Evolutionary conservation across 2,329 filamentous ascomycete genomes (phyloP).

Genomic region (Colletotrichum filicis): DNA sequence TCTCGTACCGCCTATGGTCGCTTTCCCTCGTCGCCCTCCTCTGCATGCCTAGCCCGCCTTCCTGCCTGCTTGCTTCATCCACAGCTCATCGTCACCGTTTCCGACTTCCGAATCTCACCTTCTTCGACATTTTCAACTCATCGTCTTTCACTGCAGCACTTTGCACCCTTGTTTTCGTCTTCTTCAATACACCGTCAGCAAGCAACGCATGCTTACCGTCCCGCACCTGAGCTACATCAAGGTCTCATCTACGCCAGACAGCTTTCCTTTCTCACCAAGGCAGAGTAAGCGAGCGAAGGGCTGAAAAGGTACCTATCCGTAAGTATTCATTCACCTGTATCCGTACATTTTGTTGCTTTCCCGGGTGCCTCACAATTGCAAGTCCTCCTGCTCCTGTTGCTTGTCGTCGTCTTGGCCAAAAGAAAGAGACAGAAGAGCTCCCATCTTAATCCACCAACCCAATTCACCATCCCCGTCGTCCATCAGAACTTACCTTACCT

Average conservation of each 20-base stretch:
- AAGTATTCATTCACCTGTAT: neutral
- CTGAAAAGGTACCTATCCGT: neutral
- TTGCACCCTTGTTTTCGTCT: neutral
- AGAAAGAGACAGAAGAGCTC: neutral
- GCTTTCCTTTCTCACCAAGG: neutral
- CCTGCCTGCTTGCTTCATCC: neutral
- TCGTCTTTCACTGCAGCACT: neutral
- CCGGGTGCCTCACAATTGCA: neutral
- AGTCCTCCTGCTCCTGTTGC: neutral
- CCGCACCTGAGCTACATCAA: neutral
- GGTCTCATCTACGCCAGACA: neutral
- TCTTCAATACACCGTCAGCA: neutral
- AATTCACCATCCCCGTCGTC: neutral
- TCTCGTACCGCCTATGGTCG: neutral
- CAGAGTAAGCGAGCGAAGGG: neutral
- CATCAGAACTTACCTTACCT: neutral
- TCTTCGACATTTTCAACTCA: neutral
- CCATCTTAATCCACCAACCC: neutral
- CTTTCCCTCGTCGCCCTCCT: slow-evolving; percentile 1
- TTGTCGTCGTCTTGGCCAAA: neutral
- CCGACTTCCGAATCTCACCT: neutral
- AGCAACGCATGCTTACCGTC: neutral
- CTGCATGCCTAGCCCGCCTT: slow-evolving; percentile 7
- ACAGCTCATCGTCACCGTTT: neutral
- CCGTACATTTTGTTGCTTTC: neutral